Evolutionary conservation across 371 early-diverging fungal species (phyloP), one percentile per base, ranked within the genome.

Genomic region (Parasitella parasitica): DNA sequence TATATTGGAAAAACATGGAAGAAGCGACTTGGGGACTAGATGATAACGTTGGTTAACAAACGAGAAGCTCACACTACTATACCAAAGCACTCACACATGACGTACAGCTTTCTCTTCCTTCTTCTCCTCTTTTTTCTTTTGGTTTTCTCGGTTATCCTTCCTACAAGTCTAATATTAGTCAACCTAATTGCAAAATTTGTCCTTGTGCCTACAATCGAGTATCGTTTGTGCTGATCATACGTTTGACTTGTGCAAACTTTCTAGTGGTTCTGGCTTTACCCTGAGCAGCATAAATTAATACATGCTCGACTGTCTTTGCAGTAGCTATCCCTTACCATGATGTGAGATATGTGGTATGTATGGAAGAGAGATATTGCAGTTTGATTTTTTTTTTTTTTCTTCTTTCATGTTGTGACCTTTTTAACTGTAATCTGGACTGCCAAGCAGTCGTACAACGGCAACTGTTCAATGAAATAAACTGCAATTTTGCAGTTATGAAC

Each of bases 1-100:
- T 99, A 77, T 98, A 93, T 66, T 92, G 86, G 87, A 98, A 99
- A 83, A 97, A 99, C 81, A 98, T 86, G 54, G 95, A 93, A 6
- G 96, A 92, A 12, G 97, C 93, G 4, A 94, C 95, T 74, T 97
- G 97, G 18, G 92, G 91, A 52, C 89, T 88, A 75, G 20, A 20
- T 3, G 0, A 9, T 43, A 9, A 43, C 22, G 57, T 32, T 51
- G 2, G 11, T 43, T 12, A 18, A 20, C 22, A 11, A 43, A 20
- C 22, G 8, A 20, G 20, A 11, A 2, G n/a, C 20, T 11, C 43
- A 43, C 18, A 0, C 8, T 43, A 6, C 34, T 26, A n/a, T 13
- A 26, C 11, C 22, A 26, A n/a, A 39, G 22, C 16, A 73, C 86
- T 78, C 86, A 93, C 89, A 97, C 82, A 71, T 97, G 91, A 16